Evolutionary conservation across 2,329 filamentous ascomycete species (phyloP).

Genomic region (Cladosporium cucumerinum): DNA sequence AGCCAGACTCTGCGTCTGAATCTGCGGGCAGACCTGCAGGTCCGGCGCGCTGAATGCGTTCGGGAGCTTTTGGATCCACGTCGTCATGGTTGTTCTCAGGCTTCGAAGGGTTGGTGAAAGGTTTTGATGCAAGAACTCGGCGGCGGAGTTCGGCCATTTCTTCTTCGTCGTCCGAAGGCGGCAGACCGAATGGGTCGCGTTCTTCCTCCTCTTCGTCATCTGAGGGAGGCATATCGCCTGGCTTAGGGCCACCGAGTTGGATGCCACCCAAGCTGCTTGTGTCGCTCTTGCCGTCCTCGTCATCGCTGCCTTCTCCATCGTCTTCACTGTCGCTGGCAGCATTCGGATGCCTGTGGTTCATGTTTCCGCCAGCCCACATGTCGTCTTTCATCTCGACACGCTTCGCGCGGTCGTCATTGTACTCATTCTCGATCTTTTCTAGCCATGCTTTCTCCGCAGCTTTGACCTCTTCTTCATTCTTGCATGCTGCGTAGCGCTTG

Average conservation of each 20-base stretch:
- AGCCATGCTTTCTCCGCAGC: constrained; percentile 84
- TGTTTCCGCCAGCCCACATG: constrained; percentile 87
- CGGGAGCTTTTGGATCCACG: constrained; percentile 54
- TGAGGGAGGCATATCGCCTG: constrained; percentile 49
- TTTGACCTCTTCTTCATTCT: constrained; percentile 78
- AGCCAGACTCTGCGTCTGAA: constrained; percentile 67
- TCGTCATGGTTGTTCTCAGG: constrained; percentile 29
- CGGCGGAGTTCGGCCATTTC: constrained; percentile 90
- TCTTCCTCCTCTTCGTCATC: constrained; percentile 45
- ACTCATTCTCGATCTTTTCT: constrained; percentile 83
- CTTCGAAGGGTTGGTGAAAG: constrained; percentile 63
- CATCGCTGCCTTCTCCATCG: constrained; percentile 42
- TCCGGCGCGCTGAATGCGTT: constrained; percentile 58
- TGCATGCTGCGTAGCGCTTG: constrained; percentile 79
- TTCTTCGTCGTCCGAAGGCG: constrained; percentile 74
- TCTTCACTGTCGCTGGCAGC: constrained; percentile 52
- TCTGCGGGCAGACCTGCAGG: constrained; percentile 41
- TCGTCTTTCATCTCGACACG: constrained; percentile 62
- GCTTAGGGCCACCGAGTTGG: constrained; percentile 38
- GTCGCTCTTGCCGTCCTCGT: constrained; percentile 41
- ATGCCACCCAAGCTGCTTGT: constrained; percentile 35
- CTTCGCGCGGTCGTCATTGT: constrained; percentile 70
- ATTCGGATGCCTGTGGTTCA: constrained; percentile 62
- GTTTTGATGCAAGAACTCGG: constrained; percentile 85
- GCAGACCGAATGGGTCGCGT: constrained; percentile 70